A percentile compares a stretch with the other conserved stretches of the same genome.
Conservation (phyloP, 2,329 filamentous ascomycete genomes). For the Aspergillus sp. region DNA sequence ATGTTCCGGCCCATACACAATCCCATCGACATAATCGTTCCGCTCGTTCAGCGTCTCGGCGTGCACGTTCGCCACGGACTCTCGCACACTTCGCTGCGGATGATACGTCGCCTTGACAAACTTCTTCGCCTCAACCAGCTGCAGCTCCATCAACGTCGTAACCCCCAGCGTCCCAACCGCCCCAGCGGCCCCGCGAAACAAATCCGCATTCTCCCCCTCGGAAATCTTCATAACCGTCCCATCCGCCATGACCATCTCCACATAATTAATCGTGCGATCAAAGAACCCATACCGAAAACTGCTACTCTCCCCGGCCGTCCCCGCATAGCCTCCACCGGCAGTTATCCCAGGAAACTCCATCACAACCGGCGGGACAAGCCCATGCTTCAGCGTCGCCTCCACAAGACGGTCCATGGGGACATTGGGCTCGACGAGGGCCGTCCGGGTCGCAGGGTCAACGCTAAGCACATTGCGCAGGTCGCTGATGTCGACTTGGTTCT, state of each 20-base stretch:
- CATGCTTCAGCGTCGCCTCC: conserved; percentile 54
- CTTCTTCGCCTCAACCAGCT: conserved; percentile 51
- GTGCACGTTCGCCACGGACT: conserved; percentile 51
- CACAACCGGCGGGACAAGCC: conserved; percentile 63
- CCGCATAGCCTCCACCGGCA: conserved; percentile 65
- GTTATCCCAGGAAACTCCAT: conserved; percentile 74
- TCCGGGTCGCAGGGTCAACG: conserved; percentile 54
- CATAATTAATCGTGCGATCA: conserved; percentile 60
- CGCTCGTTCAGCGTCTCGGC: conserved; percentile 40
- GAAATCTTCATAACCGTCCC: conserved; percentile 56
- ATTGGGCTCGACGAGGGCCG: conserved; percentile 68
- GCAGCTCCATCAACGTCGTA: conserved; percentile 61
- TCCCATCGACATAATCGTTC: conserved; percentile 69
- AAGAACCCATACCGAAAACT: conserved; percentile 68
- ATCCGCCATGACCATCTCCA: conserved; percentile 64
- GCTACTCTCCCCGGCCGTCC: conserved; percentile 66
- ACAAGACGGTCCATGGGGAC: conserved; percentile 67
- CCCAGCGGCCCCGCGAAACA: conserved; percentile 61
- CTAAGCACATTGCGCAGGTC: conserved; percentile 65
- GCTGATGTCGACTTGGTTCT: conserved; percentile 58
- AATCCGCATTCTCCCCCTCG: conserved; percentile 48
- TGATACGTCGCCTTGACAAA: conserved; percentile 65
- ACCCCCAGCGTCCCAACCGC: conserved; percentile 63
- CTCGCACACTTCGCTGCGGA: conserved; percentile 51
- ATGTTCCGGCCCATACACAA: conserved; percentile 58